Evolutionary conservation across 805 yeast genomes (phyloP), one percentile per base, ranked within the genome.

Genomic region (Pichia thaimueangensis): DNA sequence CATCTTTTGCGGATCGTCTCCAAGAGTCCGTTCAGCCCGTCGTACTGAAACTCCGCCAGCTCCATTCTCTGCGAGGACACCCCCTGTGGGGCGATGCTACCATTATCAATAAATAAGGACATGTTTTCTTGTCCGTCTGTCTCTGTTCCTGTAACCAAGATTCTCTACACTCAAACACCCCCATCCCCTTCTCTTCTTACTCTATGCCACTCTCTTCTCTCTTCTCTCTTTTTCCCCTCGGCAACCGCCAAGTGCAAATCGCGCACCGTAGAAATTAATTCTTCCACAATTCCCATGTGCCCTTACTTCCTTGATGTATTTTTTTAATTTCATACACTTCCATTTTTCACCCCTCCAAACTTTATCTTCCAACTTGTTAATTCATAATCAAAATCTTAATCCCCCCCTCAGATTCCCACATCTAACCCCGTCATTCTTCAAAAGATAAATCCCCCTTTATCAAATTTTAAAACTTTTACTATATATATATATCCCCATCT

Each of bases 1-100:
- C 97, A 91, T 4, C 73, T 70, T 28, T 67, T 61, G 28, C 84
- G 67, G 50, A 89, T 70, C 33, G 74, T 69, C 29, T 51, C 45
- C 22, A 59, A 47, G 0, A 83, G 75, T 3, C 69, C 56, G 35
- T 70, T 63, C 73, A 80, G 75, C 3, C 87, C 87, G 16, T 73
- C 74, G 54, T 69, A 82, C 55, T 85, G 94, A 37, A 81, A 69
- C 48, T 70, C 76, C 1, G 93, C 91, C 15, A 79, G 51, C 55
- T 72, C 70, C 43, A 85, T 45, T 65, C 74, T 80, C 54, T 76
- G 77, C 5, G 74, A 77, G 52, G 80, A 76, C 12, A 79, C 80
- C 37, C 68, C 73, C 48, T 71, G 74, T 50, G 68, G 64, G 10
- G 56, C 33, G 7, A 58, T 44, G 46, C 69, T 70, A 34, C 68